A percentile compares a stretch with the other conserved stretches of the same genome.
Conservation (phyloP, 805 yeast species). For the Lipomyces spencermartinsiae region DNA sequence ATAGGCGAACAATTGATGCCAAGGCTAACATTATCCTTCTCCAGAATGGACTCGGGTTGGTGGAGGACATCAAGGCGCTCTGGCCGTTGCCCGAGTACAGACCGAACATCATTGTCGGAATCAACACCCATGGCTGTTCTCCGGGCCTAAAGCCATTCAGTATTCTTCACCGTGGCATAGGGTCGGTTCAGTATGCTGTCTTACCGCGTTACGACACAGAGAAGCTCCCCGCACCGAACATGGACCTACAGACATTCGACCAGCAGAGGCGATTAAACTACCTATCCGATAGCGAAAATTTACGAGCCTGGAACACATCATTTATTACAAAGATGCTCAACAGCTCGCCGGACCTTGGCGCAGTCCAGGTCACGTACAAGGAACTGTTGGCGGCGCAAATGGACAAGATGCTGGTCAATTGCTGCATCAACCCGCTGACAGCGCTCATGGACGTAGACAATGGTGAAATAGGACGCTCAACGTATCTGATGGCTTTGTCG, state of each 20-base stretch:
- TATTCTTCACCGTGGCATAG: constrained; percentile 74
- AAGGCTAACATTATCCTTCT: constrained; percentile 55
- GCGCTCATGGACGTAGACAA: constrained; percentile 78
- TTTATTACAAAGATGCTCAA: constrained; percentile 10
- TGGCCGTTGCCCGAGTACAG: constrained; percentile 58
- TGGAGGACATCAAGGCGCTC: constrained; percentile 56
- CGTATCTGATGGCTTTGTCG: constrained; percentile 1
- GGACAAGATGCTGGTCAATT: constrained; percentile 78
- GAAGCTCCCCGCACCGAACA: background rate
- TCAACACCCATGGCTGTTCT: constrained; percentile 82
- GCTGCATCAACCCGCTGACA: constrained; percentile 84
- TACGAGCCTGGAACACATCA: background rate
- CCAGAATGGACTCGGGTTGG: constrained; percentile 87
- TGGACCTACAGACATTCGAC: background rate
- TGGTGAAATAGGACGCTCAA: constrained; percentile 64
- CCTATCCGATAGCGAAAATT: background rate
- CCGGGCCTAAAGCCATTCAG: constrained; percentile 42
- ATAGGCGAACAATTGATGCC: constrained; percentile 11
- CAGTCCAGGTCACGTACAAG: constrained; percentile 46
- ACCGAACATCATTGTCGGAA: constrained; percentile 74
- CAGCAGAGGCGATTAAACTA: background rate
- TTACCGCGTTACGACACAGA: constrained; percentile 52
- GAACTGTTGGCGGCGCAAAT: constrained; percentile 65
- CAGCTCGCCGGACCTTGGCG: constrained; percentile 29
- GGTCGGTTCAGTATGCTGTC: constrained; percentile 64